Conservation (phyloP, 192 early-diverging fungal species). For the Phycomyces nitens region DNA sequence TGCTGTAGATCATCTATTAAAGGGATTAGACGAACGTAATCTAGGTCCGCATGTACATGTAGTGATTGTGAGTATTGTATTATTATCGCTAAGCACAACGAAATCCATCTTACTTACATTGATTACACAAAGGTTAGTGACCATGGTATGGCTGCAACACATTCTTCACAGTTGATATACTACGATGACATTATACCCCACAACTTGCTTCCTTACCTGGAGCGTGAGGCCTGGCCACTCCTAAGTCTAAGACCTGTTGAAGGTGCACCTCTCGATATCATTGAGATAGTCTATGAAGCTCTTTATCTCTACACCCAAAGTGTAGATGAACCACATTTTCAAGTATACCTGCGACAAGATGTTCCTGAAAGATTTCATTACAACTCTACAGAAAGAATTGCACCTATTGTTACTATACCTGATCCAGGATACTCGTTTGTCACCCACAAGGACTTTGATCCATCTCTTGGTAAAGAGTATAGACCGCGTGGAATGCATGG, state of each 20-base stretch:
- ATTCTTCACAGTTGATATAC: conserved; percentile 56
- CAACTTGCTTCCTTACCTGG: conserved; percentile 40
- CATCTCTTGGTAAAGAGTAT: conserved; percentile 18
- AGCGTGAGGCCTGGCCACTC: conserved; percentile 61
- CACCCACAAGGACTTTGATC: conserved; percentile 37
- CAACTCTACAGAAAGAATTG: conserved; percentile 57
- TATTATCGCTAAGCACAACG: conserved; percentile 4
- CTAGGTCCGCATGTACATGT: conserved; percentile 65
- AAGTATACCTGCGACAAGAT: conserved; percentile 69
- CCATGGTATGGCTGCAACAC: conserved; percentile 80
- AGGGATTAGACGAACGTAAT: conserved; percentile 53
- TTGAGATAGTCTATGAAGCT: conserved; percentile 47
- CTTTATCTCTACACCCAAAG: conserved; percentile 40
- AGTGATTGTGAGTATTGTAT: conserved; percentile 35
- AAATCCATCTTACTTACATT: neutral
- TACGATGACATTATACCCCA: conserved; percentile 58
- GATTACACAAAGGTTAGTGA: conserved; percentile 62
- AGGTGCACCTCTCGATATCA: conserved; percentile 28
- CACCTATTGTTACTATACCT: conserved; percentile 70
- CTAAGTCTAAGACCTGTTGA: conserved; percentile 57
- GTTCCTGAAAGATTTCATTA: conserved; percentile 76
- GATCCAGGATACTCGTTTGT: conserved; percentile 62
- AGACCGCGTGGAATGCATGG: conserved; percentile 71
- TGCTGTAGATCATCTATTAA: conserved; percentile 56
- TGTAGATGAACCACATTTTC: conserved; percentile 35